A percentile compares a stretch with the other conserved stretches of the same genome.
phyloP scores from a whole-genome alignment of 345 rosid genomes.

The Gossypium bickii region DNA sequence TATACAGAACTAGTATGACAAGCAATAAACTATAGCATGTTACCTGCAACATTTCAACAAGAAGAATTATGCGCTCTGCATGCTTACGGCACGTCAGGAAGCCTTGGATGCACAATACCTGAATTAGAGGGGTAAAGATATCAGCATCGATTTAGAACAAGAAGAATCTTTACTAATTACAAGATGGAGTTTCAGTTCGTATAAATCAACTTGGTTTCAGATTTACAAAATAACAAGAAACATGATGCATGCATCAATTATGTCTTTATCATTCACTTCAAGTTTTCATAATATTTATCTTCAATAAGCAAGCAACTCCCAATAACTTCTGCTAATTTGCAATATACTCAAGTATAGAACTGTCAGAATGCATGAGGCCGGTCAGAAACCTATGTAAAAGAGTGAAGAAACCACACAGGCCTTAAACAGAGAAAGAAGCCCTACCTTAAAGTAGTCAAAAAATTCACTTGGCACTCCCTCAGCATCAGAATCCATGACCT shows the following conservation, averaged over 20 bases:
- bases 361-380: neutral
- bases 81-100: slow-evolving; percentile 97
- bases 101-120: slow-evolving; percentile 99
- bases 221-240: neutral
- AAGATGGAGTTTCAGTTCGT: neutral
- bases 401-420: slow-evolving; percentile 8
- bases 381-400: neutral
- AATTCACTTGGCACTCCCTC: slow-evolving; percentile 99
- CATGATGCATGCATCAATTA: neutral
- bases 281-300: neutral
- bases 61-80: slow-evolving; percentile 91
- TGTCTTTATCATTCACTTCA: slow-evolving; percentile 3
- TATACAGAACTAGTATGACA: neutral
- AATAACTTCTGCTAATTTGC: neutral
- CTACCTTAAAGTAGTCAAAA: slow-evolving; percentile 97
- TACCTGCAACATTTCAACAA: slow-evolving; percentile 99
- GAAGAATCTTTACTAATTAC: neutral
- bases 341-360: neutral
- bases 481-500: slow-evolving; percentile 99
- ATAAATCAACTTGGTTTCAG: neutral
- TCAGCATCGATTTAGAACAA: slow-evolving; percentile 1
- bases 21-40: neutral
- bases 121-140: slow-evolving; percentile 19
- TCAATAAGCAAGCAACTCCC: neutral
- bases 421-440: neutral